Evolutionary conservation across 768 basidiomycete species (phyloP), one percentile per base, ranked within the genome.

Genomic region (Hericium alpestre): DNA sequence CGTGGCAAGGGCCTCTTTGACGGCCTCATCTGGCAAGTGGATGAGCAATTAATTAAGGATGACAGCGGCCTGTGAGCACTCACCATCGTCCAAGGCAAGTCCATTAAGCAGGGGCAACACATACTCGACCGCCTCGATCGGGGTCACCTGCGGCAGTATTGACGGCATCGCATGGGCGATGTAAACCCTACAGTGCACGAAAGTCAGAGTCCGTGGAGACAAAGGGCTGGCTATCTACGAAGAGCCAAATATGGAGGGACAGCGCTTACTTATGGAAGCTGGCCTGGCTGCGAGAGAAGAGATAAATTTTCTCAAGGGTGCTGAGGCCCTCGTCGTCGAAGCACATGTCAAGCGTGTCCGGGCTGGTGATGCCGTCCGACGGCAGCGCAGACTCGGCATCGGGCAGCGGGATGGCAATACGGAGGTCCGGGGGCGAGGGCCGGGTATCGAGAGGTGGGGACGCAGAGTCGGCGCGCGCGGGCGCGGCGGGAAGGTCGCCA

Each of bases 51-150:
- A 22, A 53, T 13, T 16, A 32, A 11, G 47, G 25, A 37, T 40
- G 27, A 32, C 38, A 39, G 32, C 32, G 0, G 32, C 32, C 32
- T 13, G 49, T 38, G 51, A 22, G 39, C 16, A 69, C 79, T 46
- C 60, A 90, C 91, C 91, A 67, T 90, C 83, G 65, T 94, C 92
- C 70, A 87, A 82, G 9, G 90, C 90, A 27, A 97, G 80, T 46
- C 79, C 80, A 53, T 80, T 86, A 56, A 98, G 79, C n/a, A 96
- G 80, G 1, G 94, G 94, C 18, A 95, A 73, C 56, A 98, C 90
- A 66, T 95, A 98, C 69, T 93, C 89, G 63, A 92, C 84, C 4
- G 92, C 92, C 62, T 98, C 94, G 56, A 82, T 80, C 3, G 94
- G 87, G 16, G 87, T 76, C 53, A 96, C 87, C 50, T 85, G 74